Conservation (phyloP, 371 early-diverging fungal genomes). For the Mucor saturninus region DNA sequence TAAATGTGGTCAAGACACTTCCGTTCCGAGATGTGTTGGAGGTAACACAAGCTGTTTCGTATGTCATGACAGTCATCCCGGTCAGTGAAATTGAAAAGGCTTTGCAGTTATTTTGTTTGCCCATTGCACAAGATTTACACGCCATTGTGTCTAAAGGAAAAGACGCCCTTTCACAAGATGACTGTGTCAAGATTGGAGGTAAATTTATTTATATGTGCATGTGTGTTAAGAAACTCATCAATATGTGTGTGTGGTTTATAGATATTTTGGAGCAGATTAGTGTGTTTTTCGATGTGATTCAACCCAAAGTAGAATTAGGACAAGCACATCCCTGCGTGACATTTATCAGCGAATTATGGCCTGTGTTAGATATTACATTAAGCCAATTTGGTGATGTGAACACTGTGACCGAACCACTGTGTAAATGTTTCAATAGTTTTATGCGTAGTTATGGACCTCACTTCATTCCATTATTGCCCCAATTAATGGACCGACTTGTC, state of each 20-base stretch:
- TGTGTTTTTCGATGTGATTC: conserved; percentile 59
- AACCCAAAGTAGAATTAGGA: conserved; percentile 51
- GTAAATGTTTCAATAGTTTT: conserved; percentile 69
- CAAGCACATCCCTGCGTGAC: conserved; percentile 74
- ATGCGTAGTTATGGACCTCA: conserved; percentile 65
- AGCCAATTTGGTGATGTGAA: conserved; percentile 58
- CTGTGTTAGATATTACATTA: conserved; percentile 64
- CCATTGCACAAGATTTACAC: conserved; percentile 75
- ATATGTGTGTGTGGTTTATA: conserved; percentile 1
- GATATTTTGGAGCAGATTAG: conserved; percentile 59
- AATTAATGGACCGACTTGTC: conserved; percentile 60
- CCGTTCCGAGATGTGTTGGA: conserved; percentile 77
- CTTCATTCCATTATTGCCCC: conserved; percentile 60
- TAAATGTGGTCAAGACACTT: conserved; percentile 65
- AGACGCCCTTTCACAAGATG: conserved; percentile 29
- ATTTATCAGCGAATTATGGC: conserved; percentile 83
- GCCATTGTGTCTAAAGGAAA: conserved; percentile 46
- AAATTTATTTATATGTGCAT: conserved; percentile 6
- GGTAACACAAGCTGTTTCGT: conserved; percentile 88
- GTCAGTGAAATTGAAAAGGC: conserved; percentile 63
- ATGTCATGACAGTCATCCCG: conserved; percentile 82
- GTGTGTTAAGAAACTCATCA: not conserved
- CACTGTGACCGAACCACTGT: conserved; percentile 65
- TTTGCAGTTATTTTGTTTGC: conserved; percentile 82
- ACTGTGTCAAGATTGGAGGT: conserved; percentile 42